Conservation (phyloP, 768 basidiomycete species). For the Psilocybe sp. region DNA sequence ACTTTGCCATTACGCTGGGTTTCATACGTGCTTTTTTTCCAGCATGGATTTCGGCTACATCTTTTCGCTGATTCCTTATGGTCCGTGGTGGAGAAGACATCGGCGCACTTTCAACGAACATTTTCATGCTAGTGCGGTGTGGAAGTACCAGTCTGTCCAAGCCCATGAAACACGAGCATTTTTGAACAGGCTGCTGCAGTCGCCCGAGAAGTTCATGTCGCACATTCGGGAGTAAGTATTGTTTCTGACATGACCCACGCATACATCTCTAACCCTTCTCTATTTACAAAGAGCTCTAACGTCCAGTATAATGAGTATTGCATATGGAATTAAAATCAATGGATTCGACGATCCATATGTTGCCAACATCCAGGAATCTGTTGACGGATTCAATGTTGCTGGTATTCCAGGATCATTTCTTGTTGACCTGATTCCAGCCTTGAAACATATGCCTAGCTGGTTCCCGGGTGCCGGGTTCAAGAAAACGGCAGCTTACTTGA, state of each 20-base stretch:
- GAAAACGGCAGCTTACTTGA: constrained; percentile 18
- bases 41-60: constrained; percentile 32
- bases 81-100: constrained; percentile 40
- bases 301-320: constrained; percentile 25
- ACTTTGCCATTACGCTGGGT: too few species aligned
- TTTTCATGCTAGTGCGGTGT: constrained; percentile 38
- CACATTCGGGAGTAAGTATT: constrained; percentile 17
- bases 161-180: constrained; percentile 40
- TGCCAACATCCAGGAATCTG: constrained; percentile 26
- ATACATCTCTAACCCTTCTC: not conserved
- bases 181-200: constrained; percentile 26
- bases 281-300: constrained; percentile 36
- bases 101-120: constrained; percentile 48
- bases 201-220: constrained; percentile 15
- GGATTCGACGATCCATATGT: constrained; percentile 35
- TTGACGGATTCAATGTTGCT: constrained; percentile 20
- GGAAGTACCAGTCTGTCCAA: constrained; percentile 43
- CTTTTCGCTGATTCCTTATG: constrained; percentile 44
- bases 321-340: constrained; percentile 30
- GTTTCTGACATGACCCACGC: constrained; percentile 1
- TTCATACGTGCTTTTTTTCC: not conserved
- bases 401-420: constrained; percentile 23
- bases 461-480: constrained; percentile 37
- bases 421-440: constrained; percentile 20
- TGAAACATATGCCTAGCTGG: constrained; percentile 37